phyloP scores from a whole-genome alignment of 73 alveolate genomes.

The Diophrys sp. region DNA sequence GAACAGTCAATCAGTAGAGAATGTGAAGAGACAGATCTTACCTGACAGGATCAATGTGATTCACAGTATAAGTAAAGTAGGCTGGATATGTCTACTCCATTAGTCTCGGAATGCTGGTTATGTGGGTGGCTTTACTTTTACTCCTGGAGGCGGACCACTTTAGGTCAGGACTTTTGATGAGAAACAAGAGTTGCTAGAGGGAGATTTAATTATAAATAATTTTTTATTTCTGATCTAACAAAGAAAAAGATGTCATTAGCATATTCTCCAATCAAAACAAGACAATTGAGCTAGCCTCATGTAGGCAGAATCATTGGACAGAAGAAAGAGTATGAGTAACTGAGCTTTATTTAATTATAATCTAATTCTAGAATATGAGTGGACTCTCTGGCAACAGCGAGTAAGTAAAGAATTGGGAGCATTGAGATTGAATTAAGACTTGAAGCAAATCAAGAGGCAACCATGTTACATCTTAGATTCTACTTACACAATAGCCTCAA shows the following conservation, averaged over 20 bases:
- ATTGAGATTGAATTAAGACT: conserved; percentile 27
- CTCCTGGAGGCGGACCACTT: neutral
- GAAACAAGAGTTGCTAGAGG: neutral
- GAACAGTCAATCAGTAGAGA: conserved; percentile 1
- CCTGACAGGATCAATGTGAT: neutral
- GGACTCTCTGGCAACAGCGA: conserved; percentile 66
- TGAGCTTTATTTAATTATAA: no score
- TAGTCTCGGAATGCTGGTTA: neutral
- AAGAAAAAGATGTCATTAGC: no score
- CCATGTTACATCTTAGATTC: conserved; percentile 60
- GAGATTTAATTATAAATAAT: no score
- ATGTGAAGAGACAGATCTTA: neutral
- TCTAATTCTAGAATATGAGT: no score
- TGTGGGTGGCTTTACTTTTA: neutral
- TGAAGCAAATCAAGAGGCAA: conserved; percentile 25
- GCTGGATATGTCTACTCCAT: neutral
- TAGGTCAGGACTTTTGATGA: neutral
- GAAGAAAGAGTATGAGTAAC: no score
- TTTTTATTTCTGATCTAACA: no score
- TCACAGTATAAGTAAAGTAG: neutral
- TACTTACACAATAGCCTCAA: conserved; percentile 48
- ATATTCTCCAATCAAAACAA: neutral
- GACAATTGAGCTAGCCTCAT: neutral
- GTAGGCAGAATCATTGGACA: no score
- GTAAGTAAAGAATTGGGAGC: conserved; percentile 46